Evolutionary conservation across 1,284 basidiomycete genomes (phyloP).

Genomic region (Coniferiporia sulphurascens): DNA sequence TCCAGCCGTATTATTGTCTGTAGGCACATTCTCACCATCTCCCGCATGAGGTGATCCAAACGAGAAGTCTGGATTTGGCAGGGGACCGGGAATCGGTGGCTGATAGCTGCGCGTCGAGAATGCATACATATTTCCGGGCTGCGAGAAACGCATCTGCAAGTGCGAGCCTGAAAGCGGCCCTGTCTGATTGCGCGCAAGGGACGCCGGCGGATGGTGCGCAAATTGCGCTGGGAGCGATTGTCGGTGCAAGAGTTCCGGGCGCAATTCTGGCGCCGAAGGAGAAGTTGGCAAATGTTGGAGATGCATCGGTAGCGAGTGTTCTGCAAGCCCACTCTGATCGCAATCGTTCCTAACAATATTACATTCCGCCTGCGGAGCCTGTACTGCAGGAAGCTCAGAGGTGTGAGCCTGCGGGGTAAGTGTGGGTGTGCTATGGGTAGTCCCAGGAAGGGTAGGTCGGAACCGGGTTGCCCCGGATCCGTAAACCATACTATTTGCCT

Average conservation of each 20-base stretch:
- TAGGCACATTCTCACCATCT: conserved; percentile 15
- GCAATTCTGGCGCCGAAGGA: conserved; percentile 15
- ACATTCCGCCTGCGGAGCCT: not conserved
- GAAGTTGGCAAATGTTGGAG: conserved; percentile 5
- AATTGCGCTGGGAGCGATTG: conserved; percentile 36
- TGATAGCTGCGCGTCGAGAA: conserved; percentile 44
- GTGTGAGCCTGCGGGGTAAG: conserved; percentile 15
- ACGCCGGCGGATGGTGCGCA: conserved; percentile 21
- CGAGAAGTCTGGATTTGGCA: conserved; percentile 63
- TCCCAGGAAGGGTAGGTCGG: conserved; percentile 26
- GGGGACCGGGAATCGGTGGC: conserved; percentile 60
- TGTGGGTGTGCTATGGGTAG: conserved; percentile 13
- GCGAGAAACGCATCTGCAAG: conserved; percentile 26
- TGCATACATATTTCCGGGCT: conserved; percentile 44
- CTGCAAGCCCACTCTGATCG: not conserved
- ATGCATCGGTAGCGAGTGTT: conserved; percentile 7
- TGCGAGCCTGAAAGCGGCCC: conserved; percentile 8
- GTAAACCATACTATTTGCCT: conserved; percentile 47
- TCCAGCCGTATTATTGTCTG: conserved; percentile 31
- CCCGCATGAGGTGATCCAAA: conserved; percentile 52
- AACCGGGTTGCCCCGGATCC: conserved; percentile 32
- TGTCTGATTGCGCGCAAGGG: not conserved
- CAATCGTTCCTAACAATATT: conserved; percentile 1
- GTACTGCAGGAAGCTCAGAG: conserved; percentile 7
- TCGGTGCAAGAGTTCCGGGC: conserved; percentile 37